phyloP scores from a whole-genome alignment of 768 basidiomycete genomes.

The Symmetrospora coprosmae region DNA sequence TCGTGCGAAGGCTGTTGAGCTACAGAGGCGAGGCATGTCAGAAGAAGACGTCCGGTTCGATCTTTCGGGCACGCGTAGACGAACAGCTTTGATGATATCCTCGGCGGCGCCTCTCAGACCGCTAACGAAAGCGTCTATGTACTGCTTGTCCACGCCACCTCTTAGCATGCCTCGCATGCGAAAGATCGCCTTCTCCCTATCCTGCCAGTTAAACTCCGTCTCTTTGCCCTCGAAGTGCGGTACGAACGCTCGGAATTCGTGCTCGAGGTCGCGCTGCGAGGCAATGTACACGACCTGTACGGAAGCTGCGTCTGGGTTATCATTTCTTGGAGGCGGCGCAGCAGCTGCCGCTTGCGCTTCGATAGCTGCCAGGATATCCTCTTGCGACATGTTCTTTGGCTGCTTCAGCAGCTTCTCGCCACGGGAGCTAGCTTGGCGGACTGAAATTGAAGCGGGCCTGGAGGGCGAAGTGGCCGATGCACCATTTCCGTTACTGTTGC shows the following conservation, averaged over 20 bases:
- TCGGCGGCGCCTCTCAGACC: conserved; percentile 68
- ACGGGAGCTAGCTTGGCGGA: too few species aligned
- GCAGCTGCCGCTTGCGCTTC: conserved; percentile 6
- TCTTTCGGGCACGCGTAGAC: too few species aligned
- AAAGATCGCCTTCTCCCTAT: conserved; percentile 45
- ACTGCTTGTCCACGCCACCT: conserved; percentile 64
- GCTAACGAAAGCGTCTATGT: conserved; percentile 56
- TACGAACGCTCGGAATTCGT: conserved; percentile 64
- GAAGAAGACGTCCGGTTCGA: not conserved
- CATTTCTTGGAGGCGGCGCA: not conserved
- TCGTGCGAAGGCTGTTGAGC: conserved; percentile 80
- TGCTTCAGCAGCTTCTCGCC: conserved; percentile 7
- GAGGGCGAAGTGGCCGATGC: too few species aligned
- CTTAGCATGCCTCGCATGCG: conserved; percentile 41
- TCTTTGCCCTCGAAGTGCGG: conserved; percentile 86
- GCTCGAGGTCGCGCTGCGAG: conserved; percentile 67
- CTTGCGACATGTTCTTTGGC: conserved; percentile 10
- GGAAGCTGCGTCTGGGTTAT: not conserved
- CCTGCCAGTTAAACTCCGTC: conserved; percentile 87
- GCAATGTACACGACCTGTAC: conserved; percentile 45
- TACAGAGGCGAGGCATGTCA: conserved; percentile 38
- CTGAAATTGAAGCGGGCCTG: too few species aligned
- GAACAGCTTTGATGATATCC: conserved; percentile 67
- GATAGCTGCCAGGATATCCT: conserved; percentile 6
- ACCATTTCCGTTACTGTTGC: too few species aligned